Evolutionary conservation across 257 asterid species (phyloP), one percentile per base, ranked within the genome.

Genomic region (Anisodus tanguticus): DNA sequence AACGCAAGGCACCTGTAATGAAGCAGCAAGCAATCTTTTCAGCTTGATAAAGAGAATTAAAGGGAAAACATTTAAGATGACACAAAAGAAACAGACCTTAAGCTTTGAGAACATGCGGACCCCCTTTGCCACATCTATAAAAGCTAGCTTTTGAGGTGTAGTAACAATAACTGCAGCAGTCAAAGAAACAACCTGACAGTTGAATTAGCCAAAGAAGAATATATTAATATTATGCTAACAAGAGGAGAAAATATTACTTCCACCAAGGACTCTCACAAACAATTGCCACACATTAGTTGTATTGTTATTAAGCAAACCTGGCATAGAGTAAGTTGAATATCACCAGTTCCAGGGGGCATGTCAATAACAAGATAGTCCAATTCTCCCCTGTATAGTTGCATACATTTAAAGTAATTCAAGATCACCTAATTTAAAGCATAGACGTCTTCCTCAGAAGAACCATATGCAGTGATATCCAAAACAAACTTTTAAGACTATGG

Each of bases 321-420:
- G 90, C 99, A 96, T 43, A 96, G 82, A 16, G 99, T 94, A 84
- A 96, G 98, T 83, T 96, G 99, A 87, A 96, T 93, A 88, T 96
- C 99, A 84, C 99, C 98, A 43, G 98, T 93, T 90, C 99, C 99
- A 26, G 99, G 99, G 82, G 98, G 99, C 98, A 96, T 94, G 87
- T 96, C 99, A 84, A 96, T 87, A 78, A 96, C 88, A 71, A 96
- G 99, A 88, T 96, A 94, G 91, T 96, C 98, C 79, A 96, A 91
- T 85, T 94, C 98, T 83, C 99, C 99, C 99, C 99, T 96, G 86
- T 84, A 91, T 57, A 82, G 55, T 67, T 82, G 60, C 86, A 9
- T 69, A 53, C 74, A 62, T 70, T 81, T 57, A 63, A 58, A 70
- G 82, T 4, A 67, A 87, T 68, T 37, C 83, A 85, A 79, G 82